Base-by-base conservation (phyloP, 768 basidiomycete genomes). In the Leucosporidium yakuticum region DNA sequence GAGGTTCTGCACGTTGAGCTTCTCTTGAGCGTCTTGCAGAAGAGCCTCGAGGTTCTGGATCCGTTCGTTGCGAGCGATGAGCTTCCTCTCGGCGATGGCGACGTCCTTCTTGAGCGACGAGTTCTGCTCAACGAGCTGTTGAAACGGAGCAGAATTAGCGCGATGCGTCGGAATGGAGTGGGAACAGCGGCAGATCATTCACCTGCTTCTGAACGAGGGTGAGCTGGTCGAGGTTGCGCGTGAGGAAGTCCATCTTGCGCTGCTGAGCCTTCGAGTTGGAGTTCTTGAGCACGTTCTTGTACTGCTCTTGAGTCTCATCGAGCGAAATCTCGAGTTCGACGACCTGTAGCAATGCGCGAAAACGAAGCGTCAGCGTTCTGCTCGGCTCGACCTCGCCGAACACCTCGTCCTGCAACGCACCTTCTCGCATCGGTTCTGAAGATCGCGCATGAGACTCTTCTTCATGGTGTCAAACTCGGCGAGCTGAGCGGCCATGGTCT, bases 351-450 rank as follows among this genome's bases (percentile, higher is more conserved):
- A 15, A 15, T 12, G 14, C 53, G 48, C 57, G 69, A 70, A 60
- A 54, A 71, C 61, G 66, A 73, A 64, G 55, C 60, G 39, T 68
- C 67, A 51, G 39, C 69, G 65, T 61, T n/a, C n/a, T n/a, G n/a
- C n/a, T n/a, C n/a, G n/a, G n/a, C n/a, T n/a, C 63, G 60, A 59
- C 54, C 60, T 29, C 11, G 23, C 19, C 25, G 14, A 49, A 31
- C 2, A 6, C 34, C 12, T 36, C 12, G 34, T 12, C 39, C 8
- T 21, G 50, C 29, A 5, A 74, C 80, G 69, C 62, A 91, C 94
- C 87, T 98, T 98, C 83, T 99, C 96, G 79, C 96, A 99, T 34
- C 96, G 93, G 79, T 99, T 97, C 82, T 97, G 95, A 74, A 99
- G 81, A 82, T 99, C 96, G 48, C 92, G 88, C 90, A 99, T 96